phyloP scores from a whole-genome alignment of 192 early-diverging fungal species.

The Coemansia sp. region DNA sequence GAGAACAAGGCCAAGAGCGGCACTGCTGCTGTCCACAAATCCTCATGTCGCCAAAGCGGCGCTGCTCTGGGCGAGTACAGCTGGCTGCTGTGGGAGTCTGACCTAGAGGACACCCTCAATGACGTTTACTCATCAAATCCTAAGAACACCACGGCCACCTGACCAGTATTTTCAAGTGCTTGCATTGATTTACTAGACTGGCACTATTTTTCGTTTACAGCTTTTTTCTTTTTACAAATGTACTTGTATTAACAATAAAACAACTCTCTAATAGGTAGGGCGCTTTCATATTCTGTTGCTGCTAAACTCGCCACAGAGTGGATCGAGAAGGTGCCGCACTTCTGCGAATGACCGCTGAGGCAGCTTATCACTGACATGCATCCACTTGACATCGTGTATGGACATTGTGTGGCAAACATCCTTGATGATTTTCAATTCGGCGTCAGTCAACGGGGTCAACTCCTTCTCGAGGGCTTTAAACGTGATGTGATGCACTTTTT shows the following conservation, averaged over 20 bases:
- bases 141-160: neutral
- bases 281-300: neutral
- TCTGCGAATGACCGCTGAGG: neutral
- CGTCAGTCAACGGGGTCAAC: neutral
- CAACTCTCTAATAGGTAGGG: no score
- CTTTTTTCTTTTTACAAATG: neutral
- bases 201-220: neutral
- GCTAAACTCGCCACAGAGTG: neutral
- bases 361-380: slow-evolving; percentile 10
- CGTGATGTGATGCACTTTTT: neutral
- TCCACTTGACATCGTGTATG: slow-evolving; percentile 1
- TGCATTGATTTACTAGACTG: neutral
- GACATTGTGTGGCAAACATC: neutral
- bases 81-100: slow-evolving; percentile 48
- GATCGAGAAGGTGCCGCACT: neutral
- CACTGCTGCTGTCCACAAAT: neutral
- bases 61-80: slow-evolving; percentile 8
- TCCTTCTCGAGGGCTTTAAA: no score
- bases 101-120: slow-evolving; percentile 37
- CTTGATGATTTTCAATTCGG: neutral
- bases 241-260: neutral
- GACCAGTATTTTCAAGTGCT: neutral
- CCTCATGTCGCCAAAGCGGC: slow-evolving; percentile 1
- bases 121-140: slow-evolving; percentile 13
- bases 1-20: neutral